These are phyloP conservation scores for Jimgerdemannia lactiflua DNA, from an alignment of 192 early-diverging fungal genomes.

Conservation along the genomic window DNA sequence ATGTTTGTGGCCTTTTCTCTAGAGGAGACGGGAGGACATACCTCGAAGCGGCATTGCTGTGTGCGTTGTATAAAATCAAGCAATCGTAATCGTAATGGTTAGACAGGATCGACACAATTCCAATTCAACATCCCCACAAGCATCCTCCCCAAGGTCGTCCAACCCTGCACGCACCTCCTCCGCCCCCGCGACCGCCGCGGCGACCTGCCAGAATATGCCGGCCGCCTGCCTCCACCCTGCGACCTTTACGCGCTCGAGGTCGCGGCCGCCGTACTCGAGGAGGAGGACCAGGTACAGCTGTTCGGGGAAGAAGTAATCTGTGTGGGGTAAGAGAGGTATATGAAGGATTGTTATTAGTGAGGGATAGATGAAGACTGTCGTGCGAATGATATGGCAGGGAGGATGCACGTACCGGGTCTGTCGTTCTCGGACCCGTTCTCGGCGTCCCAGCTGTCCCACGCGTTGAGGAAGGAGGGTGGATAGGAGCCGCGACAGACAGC, in stretches of 20 bases:
- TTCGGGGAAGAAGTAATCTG: slow-evolving; percentile 57
- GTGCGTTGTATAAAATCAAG: neutral
- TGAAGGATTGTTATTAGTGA: no score
- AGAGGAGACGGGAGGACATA: slow-evolving; percentile 1
- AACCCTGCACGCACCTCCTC: slow-evolving; percentile 36
- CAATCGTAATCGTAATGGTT: no score
- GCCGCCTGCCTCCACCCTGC: slow-evolving; percentile 62
- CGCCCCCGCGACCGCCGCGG: slow-evolving; percentile 52
- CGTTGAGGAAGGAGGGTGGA: slow-evolving; percentile 58
- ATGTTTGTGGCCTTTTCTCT: slow-evolving; percentile 21
- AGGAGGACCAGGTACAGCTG: slow-evolving; percentile 77
- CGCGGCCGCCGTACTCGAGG: slow-evolving; percentile 70
- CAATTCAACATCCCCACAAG: slow-evolving; percentile 7
- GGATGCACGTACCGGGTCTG: slow-evolving; percentile 49
- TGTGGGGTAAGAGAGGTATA: no score
- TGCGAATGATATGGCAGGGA: no score
- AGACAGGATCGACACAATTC: no score
- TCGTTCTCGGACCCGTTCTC: slow-evolving; percentile 67
- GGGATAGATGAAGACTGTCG: no score
- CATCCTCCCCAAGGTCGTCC: no score
- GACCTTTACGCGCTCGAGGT: slow-evolving; percentile 57
- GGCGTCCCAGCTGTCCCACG: slow-evolving; percentile 69
- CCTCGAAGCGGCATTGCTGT: slow-evolving; percentile 12
- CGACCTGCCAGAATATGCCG: slow-evolving; percentile 66
- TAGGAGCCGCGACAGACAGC: slow-evolving; percentile 68